Evolutionary conservation across 2,329 filamentous ascomycete species (phyloP), one percentile per base, ranked within the genome.

Genomic region (Arachnomyces sp.): DNA sequence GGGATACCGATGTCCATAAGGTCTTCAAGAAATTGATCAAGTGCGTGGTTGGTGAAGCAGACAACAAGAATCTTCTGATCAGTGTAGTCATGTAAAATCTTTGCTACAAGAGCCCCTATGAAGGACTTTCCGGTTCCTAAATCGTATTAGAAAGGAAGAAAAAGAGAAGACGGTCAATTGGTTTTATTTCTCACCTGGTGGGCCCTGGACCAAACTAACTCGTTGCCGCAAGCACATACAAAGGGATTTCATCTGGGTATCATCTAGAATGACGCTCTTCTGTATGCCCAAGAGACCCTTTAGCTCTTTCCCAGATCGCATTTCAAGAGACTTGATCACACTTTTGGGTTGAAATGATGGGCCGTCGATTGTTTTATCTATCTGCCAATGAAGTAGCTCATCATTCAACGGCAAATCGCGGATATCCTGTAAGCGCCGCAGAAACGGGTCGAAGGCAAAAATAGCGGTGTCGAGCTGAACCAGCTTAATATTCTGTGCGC

Each of bases 101-200:
- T 78, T 0, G 76, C 73, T 1, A 81, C 63, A 2, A 83, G 61
- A 0, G 82, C 77, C 0, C 84, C 84, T 2, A 86, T 73, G 45
- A 85, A 85, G 0, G 82, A 86, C 48, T 89, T 89, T 1, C 84
- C 84, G 0, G 82, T 88, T 0, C 81, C 79, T 80, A 35, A 8
- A 15, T 28, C 28, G n/a, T 25, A 5, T 25, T 25, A 25, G 21
- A 25, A 5, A 9, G 9, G 5, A 25, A 25, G 5, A 25, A 25
- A 25, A 9, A 25, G 5, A 5, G 21, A 25, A 25, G 9, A 5
- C 5, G 21, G 9, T 9, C 21, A 25, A 25, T 25, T 5, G 5
- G 5, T 5, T 15, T 11, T 14, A 28, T 13, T n/a, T 30, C 62
- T 45, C 62, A 75, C 76, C 81, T 43, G 83, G 83, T 2, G 83